A percentile compares a stretch with the other conserved stretches of the same genome.
Evolutionary conservation across 2,329 filamentous ascomycete species (phyloP).

Genomic region (Juglanconis oblonga): DNA sequence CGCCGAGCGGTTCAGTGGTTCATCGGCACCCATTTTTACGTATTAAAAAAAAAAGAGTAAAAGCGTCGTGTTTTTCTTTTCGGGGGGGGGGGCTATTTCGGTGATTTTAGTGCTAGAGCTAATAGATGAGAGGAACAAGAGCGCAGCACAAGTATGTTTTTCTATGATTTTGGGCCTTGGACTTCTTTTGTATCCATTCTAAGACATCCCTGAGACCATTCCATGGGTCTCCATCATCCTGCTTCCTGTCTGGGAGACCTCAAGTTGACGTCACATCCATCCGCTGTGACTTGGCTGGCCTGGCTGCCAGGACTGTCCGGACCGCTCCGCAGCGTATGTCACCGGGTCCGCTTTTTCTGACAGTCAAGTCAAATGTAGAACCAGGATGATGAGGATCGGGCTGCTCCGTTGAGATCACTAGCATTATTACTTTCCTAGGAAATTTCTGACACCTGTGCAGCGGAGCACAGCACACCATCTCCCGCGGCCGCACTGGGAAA

Average conservation of each 20-base stretch:
- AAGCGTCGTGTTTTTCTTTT: not conserved
- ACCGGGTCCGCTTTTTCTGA: not conserved
- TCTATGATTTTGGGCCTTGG: no score
- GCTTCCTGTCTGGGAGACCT: not conserved
- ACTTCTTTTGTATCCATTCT: no score
- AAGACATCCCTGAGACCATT: not conserved
- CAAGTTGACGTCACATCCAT: not conserved
- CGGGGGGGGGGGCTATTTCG: no score
- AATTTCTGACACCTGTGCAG: no score
- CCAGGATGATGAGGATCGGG: not conserved
- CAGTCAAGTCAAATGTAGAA: not conserved
- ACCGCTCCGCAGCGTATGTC: not conserved
- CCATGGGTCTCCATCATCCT: not conserved
- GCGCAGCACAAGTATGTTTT: no score
- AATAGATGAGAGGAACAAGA: no score
- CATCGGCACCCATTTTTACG: not conserved
- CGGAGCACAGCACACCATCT: no score
- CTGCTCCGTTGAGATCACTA: not conserved
- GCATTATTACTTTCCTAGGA: no score
- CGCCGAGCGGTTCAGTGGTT: not conserved
- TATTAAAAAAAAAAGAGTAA: not conserved
- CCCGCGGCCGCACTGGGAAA: no score
- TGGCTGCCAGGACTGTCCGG: not conserved
- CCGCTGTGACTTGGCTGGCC: not conserved
- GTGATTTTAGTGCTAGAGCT: no score